Percentiles rank a stretch among this genome's conserved stretches.
Conservation (phyloP, 2,329 filamentous ascomycete genomes). For the Claviceps digitariae region DNA sequence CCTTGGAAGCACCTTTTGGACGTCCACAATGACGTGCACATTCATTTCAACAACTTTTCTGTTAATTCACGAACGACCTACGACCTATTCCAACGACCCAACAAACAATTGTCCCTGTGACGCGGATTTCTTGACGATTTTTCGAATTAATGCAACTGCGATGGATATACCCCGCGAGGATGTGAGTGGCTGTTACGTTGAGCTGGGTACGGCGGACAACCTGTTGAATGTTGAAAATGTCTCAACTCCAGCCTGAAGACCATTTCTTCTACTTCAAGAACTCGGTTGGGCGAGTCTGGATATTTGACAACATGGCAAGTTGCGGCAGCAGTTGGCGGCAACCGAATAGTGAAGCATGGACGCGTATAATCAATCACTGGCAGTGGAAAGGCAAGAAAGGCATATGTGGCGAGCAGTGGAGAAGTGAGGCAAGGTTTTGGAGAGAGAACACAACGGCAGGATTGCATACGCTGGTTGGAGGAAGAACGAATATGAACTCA, state of each 20-base stretch:
- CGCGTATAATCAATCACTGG: constrained; percentile 9
- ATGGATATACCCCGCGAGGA: constrained; percentile 29
- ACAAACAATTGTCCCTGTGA: constrained; percentile 21
- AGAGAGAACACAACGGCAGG: not conserved
- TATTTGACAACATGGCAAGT: not conserved
- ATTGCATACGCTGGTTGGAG: not conserved
- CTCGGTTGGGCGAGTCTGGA: not conserved
- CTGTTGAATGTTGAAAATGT: not conserved
- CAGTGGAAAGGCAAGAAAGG: constrained; percentile 16
- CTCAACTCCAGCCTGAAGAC: not conserved
- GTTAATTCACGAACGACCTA: constrained; percentile 20
- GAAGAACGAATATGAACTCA: not conserved
- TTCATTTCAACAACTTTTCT: constrained; percentile 16
- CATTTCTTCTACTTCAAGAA: not conserved
- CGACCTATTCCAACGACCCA: constrained; percentile 16
- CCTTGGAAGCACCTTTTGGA: not conserved
- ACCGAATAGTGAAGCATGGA: constrained; percentile 2
- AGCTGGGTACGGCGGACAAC: constrained; percentile 13
- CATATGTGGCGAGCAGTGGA: constrained; percentile 14
- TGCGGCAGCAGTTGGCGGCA: constrained; percentile 5
- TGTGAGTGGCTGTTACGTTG: constrained; percentile 22
- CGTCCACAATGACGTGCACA: constrained; percentile 12
- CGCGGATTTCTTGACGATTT: constrained; percentile 21
- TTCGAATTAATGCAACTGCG: constrained; percentile 24
- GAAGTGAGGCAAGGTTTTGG: constrained; percentile 13